A percentile compares a stretch with the other conserved stretches of the same genome.
phyloP scores from a whole-genome alignment of 2,329 filamentous ascomycete genomes.

The Colletotrichum nymphaeae region DNA sequence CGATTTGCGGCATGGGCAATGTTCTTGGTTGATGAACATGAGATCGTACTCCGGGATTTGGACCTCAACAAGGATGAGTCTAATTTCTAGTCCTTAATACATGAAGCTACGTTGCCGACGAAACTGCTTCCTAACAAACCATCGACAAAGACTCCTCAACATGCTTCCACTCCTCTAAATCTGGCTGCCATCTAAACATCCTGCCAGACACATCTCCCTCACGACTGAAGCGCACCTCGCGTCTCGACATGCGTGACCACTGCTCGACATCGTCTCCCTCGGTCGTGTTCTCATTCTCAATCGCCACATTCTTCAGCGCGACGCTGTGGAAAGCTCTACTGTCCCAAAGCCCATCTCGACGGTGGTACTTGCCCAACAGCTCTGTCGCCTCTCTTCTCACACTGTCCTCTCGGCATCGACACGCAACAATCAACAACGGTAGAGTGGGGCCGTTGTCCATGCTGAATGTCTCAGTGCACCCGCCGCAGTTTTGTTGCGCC shows the following conservation, averaged over 20 bases:
- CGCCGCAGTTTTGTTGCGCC: slow-evolving; percentile 31
- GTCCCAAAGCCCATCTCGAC: slow-evolving; percentile 57
- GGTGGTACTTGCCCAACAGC: slow-evolving; percentile 52
- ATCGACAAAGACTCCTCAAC: not conserved
- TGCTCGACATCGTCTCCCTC: slow-evolving; percentile 49
- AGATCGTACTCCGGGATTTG: no score
- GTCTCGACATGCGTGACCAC: slow-evolving; percentile 50
- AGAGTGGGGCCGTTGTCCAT: slow-evolving; percentile 60
- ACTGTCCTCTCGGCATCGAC: slow-evolving; percentile 51
- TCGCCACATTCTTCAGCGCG: slow-evolving; percentile 48
- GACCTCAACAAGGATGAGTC: no score
- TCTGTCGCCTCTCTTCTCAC: slow-evolving; percentile 53
- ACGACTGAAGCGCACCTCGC: slow-evolving; percentile 53
- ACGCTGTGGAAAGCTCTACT: slow-evolving; percentile 53
- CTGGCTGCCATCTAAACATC: slow-evolving; percentile 5
- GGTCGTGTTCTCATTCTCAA: slow-evolving; percentile 45
- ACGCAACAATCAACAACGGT: slow-evolving; percentile 54
- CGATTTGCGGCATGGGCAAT: no score
- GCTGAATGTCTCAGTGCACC: slow-evolving; percentile 49
- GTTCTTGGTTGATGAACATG: no score
- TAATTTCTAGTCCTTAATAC: no score
- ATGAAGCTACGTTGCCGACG: not conserved
- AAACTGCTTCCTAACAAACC: not conserved
- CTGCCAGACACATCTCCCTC: slow-evolving; percentile 4
- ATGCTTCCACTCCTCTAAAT: not conserved